Evolutionary conservation across 148 eudicot species (phyloP).

Genomic region (Pouteria glomerata): DNA sequence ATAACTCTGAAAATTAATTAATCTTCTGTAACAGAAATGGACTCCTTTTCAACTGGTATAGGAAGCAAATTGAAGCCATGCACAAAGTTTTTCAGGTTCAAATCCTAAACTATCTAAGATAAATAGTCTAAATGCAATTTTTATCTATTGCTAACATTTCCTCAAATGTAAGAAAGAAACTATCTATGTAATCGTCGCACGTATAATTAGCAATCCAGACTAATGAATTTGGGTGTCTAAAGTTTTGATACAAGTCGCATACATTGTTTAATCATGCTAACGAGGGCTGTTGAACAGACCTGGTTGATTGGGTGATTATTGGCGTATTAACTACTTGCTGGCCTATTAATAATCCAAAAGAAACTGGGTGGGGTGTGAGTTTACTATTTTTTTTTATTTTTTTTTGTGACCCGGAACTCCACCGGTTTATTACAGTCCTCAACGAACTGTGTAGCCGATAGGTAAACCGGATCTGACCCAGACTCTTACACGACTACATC

Average conservation of each 20-base stretch:
- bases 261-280: slow-evolving; percentile 41
- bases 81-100: slow-evolving; percentile 99
- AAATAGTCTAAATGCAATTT: slow-evolving; percentile 28
- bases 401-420: too few species aligned
- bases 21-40: slow-evolving; percentile 91
- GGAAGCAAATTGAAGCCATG: slow-evolving; percentile 99
- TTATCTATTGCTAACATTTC: slow-evolving; percentile 20
- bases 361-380: slow-evolving; percentile 14
- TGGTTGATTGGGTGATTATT: slow-evolving; percentile 27
- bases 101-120: slow-evolving; percentile 62
- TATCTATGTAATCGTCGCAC: too few species aligned
- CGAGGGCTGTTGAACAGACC: slow-evolving; percentile 40
- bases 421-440: too few species aligned
- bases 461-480: too few species aligned
- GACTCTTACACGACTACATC: too few species aligned
- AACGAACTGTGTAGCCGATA: too few species aligned
- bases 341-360: slow-evolving; percentile 15
- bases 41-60: slow-evolving; percentile 81
- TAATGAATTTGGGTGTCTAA: slow-evolving; percentile 56
- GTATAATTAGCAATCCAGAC: slow-evolving; percentile 36
- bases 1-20: slow-evolving; percentile 48
- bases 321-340: slow-evolving; percentile 17
- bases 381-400: neutral
- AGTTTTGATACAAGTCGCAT: slow-evolving; percentile 67
- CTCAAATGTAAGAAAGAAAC: slow-evolving; percentile 18